These are phyloP conservation scores for Ramichloridium luteum DNA, from an alignment of 2,329 filamentous ascomycete species.

Conservation along the genomic window DNA sequence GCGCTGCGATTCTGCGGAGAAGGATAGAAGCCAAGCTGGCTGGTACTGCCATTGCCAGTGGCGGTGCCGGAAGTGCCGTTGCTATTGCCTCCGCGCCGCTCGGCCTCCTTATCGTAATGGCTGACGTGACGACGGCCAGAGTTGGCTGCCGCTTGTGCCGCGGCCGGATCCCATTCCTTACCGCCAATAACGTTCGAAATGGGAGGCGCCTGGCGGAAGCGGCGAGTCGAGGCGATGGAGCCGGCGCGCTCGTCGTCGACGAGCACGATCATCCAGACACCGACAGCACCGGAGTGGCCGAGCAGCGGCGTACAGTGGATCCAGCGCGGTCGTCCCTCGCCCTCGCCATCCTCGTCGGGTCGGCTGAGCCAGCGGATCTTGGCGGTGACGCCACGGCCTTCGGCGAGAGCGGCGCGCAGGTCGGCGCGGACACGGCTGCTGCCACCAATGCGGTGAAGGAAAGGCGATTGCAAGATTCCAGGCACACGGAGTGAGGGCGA, in stretches of 20 bases:
- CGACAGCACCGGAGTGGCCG: slow-evolving; percentile 53
- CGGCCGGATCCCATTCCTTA: slow-evolving; percentile 20
- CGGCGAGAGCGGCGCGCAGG: slow-evolving; percentile 47
- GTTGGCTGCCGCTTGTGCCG: background rate
- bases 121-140: slow-evolving; percentile 11
- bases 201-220: slow-evolving; percentile 26
- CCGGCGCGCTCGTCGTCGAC: slow-evolving; percentile 44
- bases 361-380: slow-evolving; percentile 58
- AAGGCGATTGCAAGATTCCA: slow-evolving; percentile 37
- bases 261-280: slow-evolving; percentile 68
- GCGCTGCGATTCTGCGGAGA: slow-evolving; percentile 7
- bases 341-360: slow-evolving; percentile 27
- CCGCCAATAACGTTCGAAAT: slow-evolving; percentile 23
- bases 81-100: slow-evolving; percentile 10
- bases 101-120: slow-evolving; percentile 13
- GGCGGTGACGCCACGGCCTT: slow-evolving; percentile 60
- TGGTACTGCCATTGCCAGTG: no score
- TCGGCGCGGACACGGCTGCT: slow-evolving; percentile 41
- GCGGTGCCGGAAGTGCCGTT: background rate
- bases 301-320: slow-evolving; percentile 65
- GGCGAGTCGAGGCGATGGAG: slow-evolving; percentile 11
- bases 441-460: slow-evolving; percentile 39
- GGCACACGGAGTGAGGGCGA: slow-evolving; percentile 39
- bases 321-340: slow-evolving; percentile 55
- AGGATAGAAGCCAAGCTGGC: slow-evolving; percentile 7